Conservation (phyloP, 345 rosid genomes). For the Salix suchowensis region DNA sequence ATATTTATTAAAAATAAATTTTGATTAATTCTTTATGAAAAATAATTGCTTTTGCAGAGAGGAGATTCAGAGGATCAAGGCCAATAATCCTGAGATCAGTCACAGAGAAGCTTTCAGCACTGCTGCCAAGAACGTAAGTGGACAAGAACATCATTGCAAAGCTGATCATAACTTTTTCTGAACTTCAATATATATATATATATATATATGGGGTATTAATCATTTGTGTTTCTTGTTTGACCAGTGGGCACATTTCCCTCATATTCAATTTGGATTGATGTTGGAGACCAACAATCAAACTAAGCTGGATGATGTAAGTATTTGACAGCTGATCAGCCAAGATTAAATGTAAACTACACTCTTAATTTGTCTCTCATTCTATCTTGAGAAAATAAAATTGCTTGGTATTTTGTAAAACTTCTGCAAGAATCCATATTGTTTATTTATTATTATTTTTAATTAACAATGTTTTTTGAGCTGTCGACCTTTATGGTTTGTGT, state of each 20-base stretch:
- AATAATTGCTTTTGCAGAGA: conserved; percentile 41
- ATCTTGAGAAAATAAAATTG: too few species aligned
- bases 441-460: not conserved
- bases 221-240: not conserved
- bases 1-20: too few species aligned
- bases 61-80: conserved; percentile 98
- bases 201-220: not conserved
- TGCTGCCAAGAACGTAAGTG: conserved; percentile 91
- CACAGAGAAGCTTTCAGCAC: conserved; percentile 99
- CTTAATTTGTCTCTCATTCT: not conserved
- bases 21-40: not conserved
- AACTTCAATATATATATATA: not conserved
- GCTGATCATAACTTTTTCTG: not conserved
- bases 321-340: not conserved
- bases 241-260: conserved; percentile 98
- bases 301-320: conserved; percentile 28
- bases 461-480: too few species aligned
- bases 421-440: not conserved
- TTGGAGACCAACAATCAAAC: conserved; percentile 68
- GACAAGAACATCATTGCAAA: not conserved
- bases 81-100: conserved; percentile 89
- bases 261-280: conserved; percentile 82
- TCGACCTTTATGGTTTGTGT: too few species aligned
- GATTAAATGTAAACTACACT: not conserved
- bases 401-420: too few species aligned